phyloP scores from a whole-genome alignment of 2,329 filamentous ascomycete genomes.

The Calonectria montana region DNA sequence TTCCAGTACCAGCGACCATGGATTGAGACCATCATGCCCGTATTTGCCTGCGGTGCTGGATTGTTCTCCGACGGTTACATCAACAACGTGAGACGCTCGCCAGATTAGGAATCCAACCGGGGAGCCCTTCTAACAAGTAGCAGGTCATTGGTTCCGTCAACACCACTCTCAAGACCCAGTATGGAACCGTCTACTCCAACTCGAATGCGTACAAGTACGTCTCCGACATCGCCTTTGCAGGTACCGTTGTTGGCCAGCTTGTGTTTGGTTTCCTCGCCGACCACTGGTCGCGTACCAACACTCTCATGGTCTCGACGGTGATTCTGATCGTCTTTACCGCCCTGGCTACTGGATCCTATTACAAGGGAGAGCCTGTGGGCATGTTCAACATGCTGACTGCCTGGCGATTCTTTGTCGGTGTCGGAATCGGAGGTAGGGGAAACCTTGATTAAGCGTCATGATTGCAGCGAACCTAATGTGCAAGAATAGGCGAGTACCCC shows the following conservation, averaged over 20 bases:
- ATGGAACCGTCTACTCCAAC: slow-evolving; percentile 74
- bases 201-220: slow-evolving; percentile 81
- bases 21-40: slow-evolving; percentile 62
- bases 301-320: slow-evolving; percentile 82
- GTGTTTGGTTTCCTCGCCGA: slow-evolving; percentile 85
- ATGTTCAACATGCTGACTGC: slow-evolving; percentile 82
- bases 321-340: slow-evolving; percentile 89
- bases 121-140: not conserved
- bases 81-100: slow-evolving; percentile 72
- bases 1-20: slow-evolving; percentile 25
- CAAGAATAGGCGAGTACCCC: slow-evolving; percentile 71
- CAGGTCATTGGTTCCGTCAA: slow-evolving; percentile 90
- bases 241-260: slow-evolving; percentile 85
- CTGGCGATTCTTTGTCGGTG: slow-evolving; percentile 84
- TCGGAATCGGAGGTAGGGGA: slow-evolving; percentile 77
- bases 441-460: fast-evolving
- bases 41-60: slow-evolving; percentile 89
- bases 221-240: slow-evolving; percentile 84
- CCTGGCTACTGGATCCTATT: slow-evolving; percentile 81
- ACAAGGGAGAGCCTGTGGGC: slow-evolving; percentile 73
- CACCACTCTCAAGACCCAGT: slow-evolving; percentile 77
- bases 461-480: not conserved
- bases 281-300: slow-evolving; percentile 86
- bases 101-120: not conserved
- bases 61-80: slow-evolving; percentile 94